These are phyloP conservation scores for Gaultheria prostrata DNA, from an alignment of 148 eudicot species.

Conservation along the genomic window DNA sequence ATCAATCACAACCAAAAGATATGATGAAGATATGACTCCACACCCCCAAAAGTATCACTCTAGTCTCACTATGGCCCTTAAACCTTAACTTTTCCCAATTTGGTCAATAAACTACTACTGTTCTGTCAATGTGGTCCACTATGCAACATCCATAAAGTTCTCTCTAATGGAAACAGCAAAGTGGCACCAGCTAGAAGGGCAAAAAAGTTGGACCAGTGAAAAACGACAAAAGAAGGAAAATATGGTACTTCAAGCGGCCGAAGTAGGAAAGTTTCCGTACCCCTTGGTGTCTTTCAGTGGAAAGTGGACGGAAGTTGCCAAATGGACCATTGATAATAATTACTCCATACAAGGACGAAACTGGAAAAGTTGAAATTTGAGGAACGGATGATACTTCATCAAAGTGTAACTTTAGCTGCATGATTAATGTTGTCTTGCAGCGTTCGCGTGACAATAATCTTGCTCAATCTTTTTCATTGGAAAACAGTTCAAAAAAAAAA, in stretches of 20 bases:
- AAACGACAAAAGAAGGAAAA: neutral
- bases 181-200: neutral
- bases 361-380: neutral
- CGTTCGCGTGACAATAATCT: neutral
- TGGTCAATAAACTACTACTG: neutral
- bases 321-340: neutral
- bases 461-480: neutral
- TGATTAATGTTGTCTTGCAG: neutral
- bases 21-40: neutral
- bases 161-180: neutral
- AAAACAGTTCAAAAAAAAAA: neutral
- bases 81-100: neutral
- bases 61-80: neutral
- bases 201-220: neutral
- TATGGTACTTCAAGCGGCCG: neutral
- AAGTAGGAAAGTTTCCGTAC: neutral
- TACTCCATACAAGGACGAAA: neutral
- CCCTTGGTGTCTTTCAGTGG: neutral
- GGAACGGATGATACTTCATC: neutral
- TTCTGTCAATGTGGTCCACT: neutral
- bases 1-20: neutral
- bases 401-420: neutral
- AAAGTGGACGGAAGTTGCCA: neutral
- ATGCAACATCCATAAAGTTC: neutral
- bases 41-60: neutral